phyloP scores from a whole-genome alignment of 1,284 basidiomycete species.

The Puccinia coronata region DNA sequence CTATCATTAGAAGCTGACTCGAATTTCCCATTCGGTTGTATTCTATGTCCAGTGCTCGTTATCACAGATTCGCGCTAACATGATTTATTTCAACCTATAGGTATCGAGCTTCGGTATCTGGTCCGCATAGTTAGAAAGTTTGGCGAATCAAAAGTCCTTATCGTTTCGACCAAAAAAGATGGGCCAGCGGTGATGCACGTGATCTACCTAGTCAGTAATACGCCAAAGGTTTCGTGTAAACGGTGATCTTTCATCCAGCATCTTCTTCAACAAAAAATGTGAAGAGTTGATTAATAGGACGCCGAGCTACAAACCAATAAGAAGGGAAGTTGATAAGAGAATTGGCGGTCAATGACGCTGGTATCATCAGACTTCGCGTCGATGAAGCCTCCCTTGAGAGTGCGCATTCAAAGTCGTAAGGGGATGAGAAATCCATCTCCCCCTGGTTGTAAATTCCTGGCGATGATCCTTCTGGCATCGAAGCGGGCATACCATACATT shows the following conservation, averaged over 20 bases:
- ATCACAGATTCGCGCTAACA: neutral
- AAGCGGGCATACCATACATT: neutral
- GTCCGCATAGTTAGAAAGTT: neutral
- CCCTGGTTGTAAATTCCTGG: constrained; percentile 10
- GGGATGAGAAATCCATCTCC: neutral
- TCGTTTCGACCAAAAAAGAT: constrained; percentile 5
- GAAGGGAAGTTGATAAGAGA: neutral
- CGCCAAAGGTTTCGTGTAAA: neutral
- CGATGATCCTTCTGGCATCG: neutral
- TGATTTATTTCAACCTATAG: neutral
- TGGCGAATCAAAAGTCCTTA: neutral
- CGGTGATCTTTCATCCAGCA: neutral
- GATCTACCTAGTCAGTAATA: neutral
- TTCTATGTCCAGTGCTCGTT: neutral
- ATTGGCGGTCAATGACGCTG: neutral
- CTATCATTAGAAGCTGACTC: neutral
- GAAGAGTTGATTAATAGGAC: constrained; percentile 3
- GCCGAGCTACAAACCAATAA: constrained; percentile 8
- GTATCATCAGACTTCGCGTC: neutral
- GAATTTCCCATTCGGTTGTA: neutral
- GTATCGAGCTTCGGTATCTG: neutral
- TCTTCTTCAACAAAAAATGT: constrained; percentile 9
- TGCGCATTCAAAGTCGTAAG: neutral
- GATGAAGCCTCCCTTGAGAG: neutral
- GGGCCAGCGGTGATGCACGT: neutral